phyloP scores from a whole-genome alignment of 345 rosid species.

The Brassica cretica region DNA sequence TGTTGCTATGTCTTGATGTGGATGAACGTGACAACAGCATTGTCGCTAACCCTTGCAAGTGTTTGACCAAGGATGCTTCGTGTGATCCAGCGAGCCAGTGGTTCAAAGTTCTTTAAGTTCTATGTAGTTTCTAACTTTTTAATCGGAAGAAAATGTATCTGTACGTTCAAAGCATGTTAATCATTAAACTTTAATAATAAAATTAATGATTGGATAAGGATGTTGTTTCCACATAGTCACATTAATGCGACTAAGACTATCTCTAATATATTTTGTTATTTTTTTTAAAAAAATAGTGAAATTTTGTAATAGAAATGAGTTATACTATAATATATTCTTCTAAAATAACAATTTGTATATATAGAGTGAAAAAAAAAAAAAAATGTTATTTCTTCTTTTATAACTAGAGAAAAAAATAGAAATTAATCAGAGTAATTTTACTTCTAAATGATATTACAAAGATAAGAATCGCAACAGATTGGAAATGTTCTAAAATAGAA shows the following conservation, averaged over 20 bases:
- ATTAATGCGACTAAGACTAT: background rate
- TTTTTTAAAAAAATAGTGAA: too few species aligned
- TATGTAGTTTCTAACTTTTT: background rate
- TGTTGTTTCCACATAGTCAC: background rate
- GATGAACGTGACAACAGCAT: slow-evolving; percentile 47
- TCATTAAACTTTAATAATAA: background rate
- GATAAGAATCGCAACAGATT: too few species aligned
- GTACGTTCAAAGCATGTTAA: background rate
- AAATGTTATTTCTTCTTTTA: too few species aligned
- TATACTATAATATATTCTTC: too few species aligned
- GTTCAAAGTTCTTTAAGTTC: slow-evolving; percentile 53
- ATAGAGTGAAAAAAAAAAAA: too few species aligned
- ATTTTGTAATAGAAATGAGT: too few species aligned
- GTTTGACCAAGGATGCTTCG: slow-evolving; percentile 46
- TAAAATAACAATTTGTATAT: too few species aligned
- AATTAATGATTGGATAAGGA: background rate
- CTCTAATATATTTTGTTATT: too few species aligned
- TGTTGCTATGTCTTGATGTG: slow-evolving; percentile 62
- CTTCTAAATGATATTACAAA: too few species aligned
- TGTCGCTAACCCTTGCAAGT: slow-evolving; percentile 51
- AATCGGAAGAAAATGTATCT: background rate
- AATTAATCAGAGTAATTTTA: too few species aligned
- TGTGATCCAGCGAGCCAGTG: slow-evolving; percentile 72
- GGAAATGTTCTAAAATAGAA: background rate
- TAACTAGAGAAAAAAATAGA: too few species aligned